Percentiles rank a stretch among this genome's conserved stretches.
Conservation (phyloP, 495 filamentous ascomycete genomes). For the Beverwykella pulmonaria region DNA sequence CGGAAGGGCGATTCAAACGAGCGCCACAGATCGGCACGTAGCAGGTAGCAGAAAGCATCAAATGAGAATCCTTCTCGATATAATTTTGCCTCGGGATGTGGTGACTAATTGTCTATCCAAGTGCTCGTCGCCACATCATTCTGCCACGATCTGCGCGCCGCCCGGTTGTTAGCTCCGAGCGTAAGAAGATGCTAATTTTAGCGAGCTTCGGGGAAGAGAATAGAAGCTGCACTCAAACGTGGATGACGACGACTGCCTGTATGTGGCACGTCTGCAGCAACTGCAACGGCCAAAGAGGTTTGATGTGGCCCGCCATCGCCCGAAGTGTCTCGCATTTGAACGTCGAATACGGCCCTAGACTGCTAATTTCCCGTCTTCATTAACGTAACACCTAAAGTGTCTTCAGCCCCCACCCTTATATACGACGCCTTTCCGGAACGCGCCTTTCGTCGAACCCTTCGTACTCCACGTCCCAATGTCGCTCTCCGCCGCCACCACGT, state of each 20-base stretch:
- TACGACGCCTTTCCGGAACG: conserved; percentile 23
- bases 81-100: neutral
- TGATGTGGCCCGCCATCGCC: neutral
- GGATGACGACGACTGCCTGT: conserved; percentile 5
- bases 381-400: conserved; percentile 26
- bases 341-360: conserved; percentile 24
- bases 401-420: conserved; percentile 31
- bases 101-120: neutral
- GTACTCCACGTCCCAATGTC: conserved; percentile 30
- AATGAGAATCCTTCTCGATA: conserved; percentile 1
- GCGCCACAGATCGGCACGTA: neutral
- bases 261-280: conserved; percentile 2
- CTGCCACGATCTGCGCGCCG: neutral
- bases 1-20: neutral
- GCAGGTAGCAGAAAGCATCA: conserved; percentile 2
- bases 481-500: conserved; percentile 35
- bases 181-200: conserved; percentile 7
- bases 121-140: neutral
- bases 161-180: neutral
- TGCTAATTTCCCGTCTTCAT: conserved; percentile 27
- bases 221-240: neutral
- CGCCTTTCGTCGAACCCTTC: conserved; percentile 10
- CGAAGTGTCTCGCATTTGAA: conserved; percentile 24
- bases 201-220: neutral
- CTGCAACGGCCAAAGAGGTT: neutral